Conservation (phyloP, 2,329 filamentous ascomycete species). For the Aspergillus sp. region DNA sequence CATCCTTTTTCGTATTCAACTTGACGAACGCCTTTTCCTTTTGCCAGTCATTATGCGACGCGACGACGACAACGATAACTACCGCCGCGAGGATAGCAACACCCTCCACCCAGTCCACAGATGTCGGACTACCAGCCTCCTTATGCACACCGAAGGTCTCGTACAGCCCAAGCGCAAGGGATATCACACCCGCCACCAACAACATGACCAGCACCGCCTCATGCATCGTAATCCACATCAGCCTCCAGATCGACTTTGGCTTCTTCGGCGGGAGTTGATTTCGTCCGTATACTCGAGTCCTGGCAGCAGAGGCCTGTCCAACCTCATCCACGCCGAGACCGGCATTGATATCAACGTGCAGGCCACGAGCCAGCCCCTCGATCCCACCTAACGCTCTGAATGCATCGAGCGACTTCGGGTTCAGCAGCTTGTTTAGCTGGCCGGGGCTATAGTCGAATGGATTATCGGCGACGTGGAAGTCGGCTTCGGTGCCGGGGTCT, state of each 20-base stretch:
- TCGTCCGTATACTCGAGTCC: conserved; percentile 51
- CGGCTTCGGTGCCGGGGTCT: too few relatives aligned
- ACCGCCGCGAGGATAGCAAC: conserved; percentile 78
- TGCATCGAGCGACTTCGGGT: conserved; percentile 73
- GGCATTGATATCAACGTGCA: conserved; percentile 63
- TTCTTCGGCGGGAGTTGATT: conserved; percentile 42
- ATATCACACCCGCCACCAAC: conserved; percentile 63
- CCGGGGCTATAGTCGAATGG: conserved; percentile 49
- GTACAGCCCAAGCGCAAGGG: conserved; percentile 72
- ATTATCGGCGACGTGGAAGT: too few relatives aligned
- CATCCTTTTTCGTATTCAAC: conserved; percentile 76
- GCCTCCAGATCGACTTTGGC: conserved; percentile 28
- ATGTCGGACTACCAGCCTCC: conserved; percentile 50
- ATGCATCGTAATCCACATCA: too few relatives aligned
- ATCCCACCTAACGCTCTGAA: conserved; percentile 76
- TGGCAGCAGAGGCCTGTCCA: conserved; percentile 45
- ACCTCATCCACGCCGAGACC: conserved; percentile 72
- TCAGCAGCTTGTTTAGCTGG: conserved; percentile 73
- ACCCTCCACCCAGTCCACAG: conserved; percentile 77
- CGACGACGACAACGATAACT: conserved; percentile 73
- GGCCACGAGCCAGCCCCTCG: conserved; percentile 69
- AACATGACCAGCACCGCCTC: too few relatives aligned
- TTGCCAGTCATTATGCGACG: conserved; percentile 76
- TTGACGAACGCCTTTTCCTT: conserved; percentile 80
- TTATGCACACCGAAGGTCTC: conserved; percentile 56